Percentiles rank a stretch among this genome's conserved stretches.
Evolutionary conservation across 2,329 filamentous ascomycete species (phyloP).

Genomic region (Fusarium zealandicum): DNA sequence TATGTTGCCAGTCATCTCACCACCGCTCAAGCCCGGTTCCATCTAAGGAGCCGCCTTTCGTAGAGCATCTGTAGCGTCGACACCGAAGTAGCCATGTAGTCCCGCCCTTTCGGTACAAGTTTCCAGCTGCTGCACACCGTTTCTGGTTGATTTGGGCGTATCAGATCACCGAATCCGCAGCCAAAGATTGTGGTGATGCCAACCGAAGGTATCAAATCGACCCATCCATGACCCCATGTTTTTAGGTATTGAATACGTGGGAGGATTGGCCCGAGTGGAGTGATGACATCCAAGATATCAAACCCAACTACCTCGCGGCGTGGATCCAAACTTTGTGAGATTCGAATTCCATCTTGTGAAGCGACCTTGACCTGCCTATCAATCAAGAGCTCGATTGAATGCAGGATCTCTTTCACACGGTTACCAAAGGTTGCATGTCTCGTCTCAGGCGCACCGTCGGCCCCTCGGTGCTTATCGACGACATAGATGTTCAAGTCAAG

Average conservation of each 20-base stretch:
- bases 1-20: constrained; percentile 11
- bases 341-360: constrained; percentile 7
- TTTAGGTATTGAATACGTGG: constrained; percentile 6
- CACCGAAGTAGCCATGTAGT: constrained; percentile 5
- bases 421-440: not conserved
- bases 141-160: not conserved
- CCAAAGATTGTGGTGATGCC: constrained; percentile 13
- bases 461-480: not conserved
- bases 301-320: constrained; percentile 13
- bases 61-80: constrained; percentile 16
- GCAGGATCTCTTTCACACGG: not conserved
- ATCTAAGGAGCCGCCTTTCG: constrained; percentile 2
- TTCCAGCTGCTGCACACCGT: not conserved
- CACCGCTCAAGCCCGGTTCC: not conserved
- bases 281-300: constrained; percentile 4
- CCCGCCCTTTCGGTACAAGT: not conserved
- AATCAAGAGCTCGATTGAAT: constrained; percentile 7
- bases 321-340: constrained; percentile 3
- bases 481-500: constrained; percentile 1
- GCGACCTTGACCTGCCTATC: not conserved
- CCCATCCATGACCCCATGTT: constrained; percentile 8
- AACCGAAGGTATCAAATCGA: constrained; percentile 2
- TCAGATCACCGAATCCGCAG: constrained; percentile 3
- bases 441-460: not conserved
- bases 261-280: not conserved